phyloP scores from a whole-genome alignment of 140 eudicot genomes.

The Oenanthe javanica region DNA sequence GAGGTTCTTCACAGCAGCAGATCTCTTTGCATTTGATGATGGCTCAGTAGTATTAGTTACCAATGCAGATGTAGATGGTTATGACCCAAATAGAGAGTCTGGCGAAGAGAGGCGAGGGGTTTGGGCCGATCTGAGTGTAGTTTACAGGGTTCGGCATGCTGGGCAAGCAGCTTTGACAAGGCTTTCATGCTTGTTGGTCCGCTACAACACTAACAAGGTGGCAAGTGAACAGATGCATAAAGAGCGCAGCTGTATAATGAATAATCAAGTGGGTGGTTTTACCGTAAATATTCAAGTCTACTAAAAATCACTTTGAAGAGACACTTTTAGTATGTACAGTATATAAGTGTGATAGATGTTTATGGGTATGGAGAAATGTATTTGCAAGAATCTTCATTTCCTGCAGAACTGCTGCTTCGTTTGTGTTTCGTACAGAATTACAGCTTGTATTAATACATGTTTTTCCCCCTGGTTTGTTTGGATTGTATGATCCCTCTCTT shows the following conservation, averaged over 20 bases:
- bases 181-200: slow-evolving; percentile 48
- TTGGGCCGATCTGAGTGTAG: slow-evolving; percentile 33
- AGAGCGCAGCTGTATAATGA: slow-evolving; percentile 16
- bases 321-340: not conserved
- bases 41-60: slow-evolving; percentile 58
- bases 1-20: slow-evolving; percentile 18
- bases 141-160: slow-evolving; percentile 41
- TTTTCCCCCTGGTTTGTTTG: not conserved
- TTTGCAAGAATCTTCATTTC: not conserved
- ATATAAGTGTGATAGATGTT: not conserved
- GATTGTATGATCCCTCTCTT: too few relatives aligned
- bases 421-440: not conserved
- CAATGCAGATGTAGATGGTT: slow-evolving; percentile 55
- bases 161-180: slow-evolving; percentile 43
- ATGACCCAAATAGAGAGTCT: slow-evolving; percentile 21
- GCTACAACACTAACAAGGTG: slow-evolving; percentile 20
- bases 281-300: slow-evolving; percentile 34
- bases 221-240: slow-evolving; percentile 17
- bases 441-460: too few relatives aligned
- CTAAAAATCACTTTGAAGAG: slow-evolving; percentile 13
- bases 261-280: slow-evolving; percentile 20
- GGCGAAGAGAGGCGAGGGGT: slow-evolving; percentile 13
- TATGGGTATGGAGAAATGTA: not conserved
- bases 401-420: not conserved
- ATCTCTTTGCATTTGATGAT: slow-evolving; percentile 53